phyloP scores from a whole-genome alignment of 2,329 filamentous ascomycete species.

The Catunica adiposa region DNA sequence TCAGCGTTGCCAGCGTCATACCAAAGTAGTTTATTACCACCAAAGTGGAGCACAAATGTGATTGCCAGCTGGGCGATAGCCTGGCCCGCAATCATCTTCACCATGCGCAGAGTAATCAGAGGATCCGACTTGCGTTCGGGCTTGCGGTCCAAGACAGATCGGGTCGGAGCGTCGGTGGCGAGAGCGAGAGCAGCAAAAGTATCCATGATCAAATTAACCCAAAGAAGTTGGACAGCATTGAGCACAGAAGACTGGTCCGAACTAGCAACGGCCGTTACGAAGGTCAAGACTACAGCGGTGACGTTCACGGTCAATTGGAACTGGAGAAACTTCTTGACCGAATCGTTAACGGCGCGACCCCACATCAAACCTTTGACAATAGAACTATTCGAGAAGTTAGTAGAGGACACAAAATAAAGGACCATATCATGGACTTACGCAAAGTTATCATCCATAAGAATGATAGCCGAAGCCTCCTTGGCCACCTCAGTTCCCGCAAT shows the following conservation, averaged over 20 bases:
- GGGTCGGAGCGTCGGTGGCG: constrained; percentile 22
- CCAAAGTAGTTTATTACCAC: constrained; percentile 36
- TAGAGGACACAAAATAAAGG: background rate
- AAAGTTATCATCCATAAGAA: constrained; percentile 42
- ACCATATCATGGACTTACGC: constrained; percentile 17
- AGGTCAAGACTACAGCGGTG: constrained; percentile 42
- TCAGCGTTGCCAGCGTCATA: constrained; percentile 27
- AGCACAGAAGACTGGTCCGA: constrained; percentile 35
- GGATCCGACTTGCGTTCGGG: constrained; percentile 48
- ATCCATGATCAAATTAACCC: constrained; percentile 50
- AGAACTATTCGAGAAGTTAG: constrained; percentile 7
- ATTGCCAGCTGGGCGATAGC: constrained; percentile 43
- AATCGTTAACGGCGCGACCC: constrained; percentile 47
- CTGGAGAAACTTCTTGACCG: constrained; percentile 48
- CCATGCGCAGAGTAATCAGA: constrained; percentile 54
- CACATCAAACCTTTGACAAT: constrained; percentile 46
- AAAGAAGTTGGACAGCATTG: constrained; percentile 42
- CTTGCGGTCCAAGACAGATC: constrained; percentile 25
- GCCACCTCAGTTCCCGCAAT: constrained; percentile 45
- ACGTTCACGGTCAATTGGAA: constrained; percentile 49
- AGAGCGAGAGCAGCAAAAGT: constrained; percentile 39
- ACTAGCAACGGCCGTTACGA: constrained; percentile 39
- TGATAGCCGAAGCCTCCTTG: constrained; percentile 45
- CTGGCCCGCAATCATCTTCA: constrained; percentile 50
- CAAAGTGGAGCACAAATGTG: constrained; percentile 44